Conservation (phyloP, 805 yeast species). For the Candida nonsorbophila region DNA sequence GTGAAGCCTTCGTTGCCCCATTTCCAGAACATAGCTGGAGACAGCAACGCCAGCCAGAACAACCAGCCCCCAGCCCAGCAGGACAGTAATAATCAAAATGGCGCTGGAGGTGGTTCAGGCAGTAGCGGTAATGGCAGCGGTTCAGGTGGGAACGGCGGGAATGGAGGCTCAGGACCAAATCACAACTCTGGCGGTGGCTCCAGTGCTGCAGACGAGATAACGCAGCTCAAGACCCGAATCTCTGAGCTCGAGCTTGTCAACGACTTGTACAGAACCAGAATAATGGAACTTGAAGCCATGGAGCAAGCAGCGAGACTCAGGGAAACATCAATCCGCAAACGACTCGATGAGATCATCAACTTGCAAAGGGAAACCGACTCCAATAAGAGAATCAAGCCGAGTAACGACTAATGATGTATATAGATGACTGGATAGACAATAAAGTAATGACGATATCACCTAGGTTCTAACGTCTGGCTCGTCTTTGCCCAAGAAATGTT, state of each 20-base stretch:
- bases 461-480: slow-evolving; percentile 84
- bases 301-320: slow-evolving; percentile 51
- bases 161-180: background rate
- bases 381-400: slow-evolving; percentile 5
- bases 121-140: background rate
- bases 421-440: background rate
- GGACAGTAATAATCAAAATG: slow-evolving; percentile 8
- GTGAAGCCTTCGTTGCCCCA: slow-evolving; percentile 21
- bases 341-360: slow-evolving; percentile 41
- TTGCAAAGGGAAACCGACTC: slow-evolving; percentile 18
- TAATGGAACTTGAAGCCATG: slow-evolving; percentile 73
- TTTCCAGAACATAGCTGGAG: slow-evolving; percentile 4
- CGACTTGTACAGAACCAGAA: slow-evolving; percentile 78
- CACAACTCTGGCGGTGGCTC: background rate
- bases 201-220: slow-evolving; percentile 20
- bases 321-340: slow-evolving; percentile 41
- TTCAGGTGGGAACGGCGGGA: slow-evolving; percentile 2
- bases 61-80: slow-evolving; percentile 8
- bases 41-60: background rate
- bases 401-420: too few species aligned
- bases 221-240: slow-evolving; percentile 63
- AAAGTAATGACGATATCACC: background rate
- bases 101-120: too few species aligned
- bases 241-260: slow-evolving; percentile 87
- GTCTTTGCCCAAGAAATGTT: slow-evolving; percentile 70